Percentiles rank a stretch among this genome's conserved stretches.
phyloP scores from a whole-genome alignment of 2,329 filamentous ascomycete genomes.

The Arthrinium puccinioides region DNA sequence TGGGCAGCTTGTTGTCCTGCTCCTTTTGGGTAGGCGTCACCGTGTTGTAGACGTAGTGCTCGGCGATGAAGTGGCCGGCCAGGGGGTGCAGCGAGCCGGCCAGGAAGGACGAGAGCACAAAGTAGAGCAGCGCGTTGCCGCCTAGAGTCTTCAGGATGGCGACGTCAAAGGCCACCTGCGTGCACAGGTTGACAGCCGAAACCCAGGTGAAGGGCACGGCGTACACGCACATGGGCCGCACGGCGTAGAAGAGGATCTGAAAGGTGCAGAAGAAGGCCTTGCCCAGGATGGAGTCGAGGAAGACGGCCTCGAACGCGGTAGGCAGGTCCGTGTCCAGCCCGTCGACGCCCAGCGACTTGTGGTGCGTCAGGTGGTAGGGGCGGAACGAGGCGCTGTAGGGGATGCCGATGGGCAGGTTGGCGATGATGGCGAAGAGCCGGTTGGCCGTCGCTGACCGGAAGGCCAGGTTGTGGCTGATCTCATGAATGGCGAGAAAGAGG shows the following conservation, averaged over 20 bases:
- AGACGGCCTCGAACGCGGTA: slow-evolving; percentile 81
- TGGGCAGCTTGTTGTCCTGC: slow-evolving; percentile 53
- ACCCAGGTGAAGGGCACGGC: slow-evolving; percentile 78
- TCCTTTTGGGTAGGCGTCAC: slow-evolving; percentile 46
- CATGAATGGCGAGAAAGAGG: slow-evolving; percentile 95
- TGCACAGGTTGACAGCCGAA: slow-evolving; percentile 72
- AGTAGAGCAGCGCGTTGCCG: slow-evolving; percentile 65
- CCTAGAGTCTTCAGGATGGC: slow-evolving; percentile 55
- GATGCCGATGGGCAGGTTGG: slow-evolving; percentile 90
- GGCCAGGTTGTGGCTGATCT: slow-evolving; percentile 96
- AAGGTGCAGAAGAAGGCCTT: slow-evolving; percentile 99
- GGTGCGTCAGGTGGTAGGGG: slow-evolving; percentile 96
- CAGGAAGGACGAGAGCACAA: slow-evolving; percentile 85
- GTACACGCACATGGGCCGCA: slow-evolving; percentile 94
- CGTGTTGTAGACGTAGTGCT: slow-evolving; percentile 81
- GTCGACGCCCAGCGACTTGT: slow-evolving; percentile 96
- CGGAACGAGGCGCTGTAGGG: slow-evolving; percentile 96
- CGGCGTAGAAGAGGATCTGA: slow-evolving; percentile 97
- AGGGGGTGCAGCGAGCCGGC: slow-evolving; percentile 91
- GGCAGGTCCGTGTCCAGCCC: slow-evolving; percentile 95
- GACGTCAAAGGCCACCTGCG: slow-evolving; percentile 73
- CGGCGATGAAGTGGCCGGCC: slow-evolving; percentile 96
- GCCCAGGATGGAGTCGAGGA: slow-evolving; percentile 89
- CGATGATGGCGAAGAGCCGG: slow-evolving; percentile 80
- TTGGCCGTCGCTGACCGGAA: slow-evolving; percentile 78